These are phyloP conservation scores for Astraeus odoratus DNA, from an alignment of 768 basidiomycete genomes.

Conservation along the genomic window DNA sequence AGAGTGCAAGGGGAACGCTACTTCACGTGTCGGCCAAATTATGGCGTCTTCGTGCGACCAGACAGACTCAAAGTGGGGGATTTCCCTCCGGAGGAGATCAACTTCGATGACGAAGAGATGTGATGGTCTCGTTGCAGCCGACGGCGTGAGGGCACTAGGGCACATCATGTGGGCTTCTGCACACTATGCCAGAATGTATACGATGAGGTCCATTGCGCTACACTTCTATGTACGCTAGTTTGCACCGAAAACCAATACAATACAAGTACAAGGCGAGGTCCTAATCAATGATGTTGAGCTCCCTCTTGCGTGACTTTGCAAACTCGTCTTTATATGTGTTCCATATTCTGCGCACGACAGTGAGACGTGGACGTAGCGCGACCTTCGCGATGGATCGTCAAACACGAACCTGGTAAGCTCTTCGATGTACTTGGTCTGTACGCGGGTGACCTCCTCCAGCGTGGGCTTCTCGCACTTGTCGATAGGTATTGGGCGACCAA, in stretches of 20 bases:
- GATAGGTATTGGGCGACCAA: slow-evolving; percentile 84
- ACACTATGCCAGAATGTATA: background rate
- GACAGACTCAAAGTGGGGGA: slow-evolving; percentile 80
- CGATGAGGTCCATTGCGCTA: background rate
- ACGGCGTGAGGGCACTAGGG: background rate
- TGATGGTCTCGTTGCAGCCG: slow-evolving; percentile 14
- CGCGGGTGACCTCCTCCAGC: slow-evolving; percentile 68
- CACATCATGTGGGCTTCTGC: background rate
- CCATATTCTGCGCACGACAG: slow-evolving; percentile 65
- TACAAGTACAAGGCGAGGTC: background rate
- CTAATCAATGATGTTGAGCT: slow-evolving; percentile 73
- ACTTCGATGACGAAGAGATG: slow-evolving; percentile 74
- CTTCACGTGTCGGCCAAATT: slow-evolving; percentile 69
- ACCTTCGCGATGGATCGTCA: too few species aligned
- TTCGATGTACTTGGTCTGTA: slow-evolving; percentile 84
- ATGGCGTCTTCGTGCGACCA: slow-evolving; percentile 82
- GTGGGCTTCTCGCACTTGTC: slow-evolving; percentile 71
- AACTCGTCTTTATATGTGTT: slow-evolving; percentile 93
- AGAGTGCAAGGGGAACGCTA: slow-evolving; percentile 85
- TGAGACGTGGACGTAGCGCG: background rate
- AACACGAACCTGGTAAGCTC: slow-evolving; percentile 78
- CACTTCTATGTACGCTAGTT: background rate
- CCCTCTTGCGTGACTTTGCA: slow-evolving; percentile 72
- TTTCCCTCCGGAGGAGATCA: slow-evolving; percentile 77
- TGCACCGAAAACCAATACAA: too few species aligned